Percentiles rank a stretch among this genome's conserved stretches.
These are phyloP conservation scores for Cnidoscolus chayamansa DNA, from an alignment of 441 rosid species.

Conservation along the genomic window DNA sequence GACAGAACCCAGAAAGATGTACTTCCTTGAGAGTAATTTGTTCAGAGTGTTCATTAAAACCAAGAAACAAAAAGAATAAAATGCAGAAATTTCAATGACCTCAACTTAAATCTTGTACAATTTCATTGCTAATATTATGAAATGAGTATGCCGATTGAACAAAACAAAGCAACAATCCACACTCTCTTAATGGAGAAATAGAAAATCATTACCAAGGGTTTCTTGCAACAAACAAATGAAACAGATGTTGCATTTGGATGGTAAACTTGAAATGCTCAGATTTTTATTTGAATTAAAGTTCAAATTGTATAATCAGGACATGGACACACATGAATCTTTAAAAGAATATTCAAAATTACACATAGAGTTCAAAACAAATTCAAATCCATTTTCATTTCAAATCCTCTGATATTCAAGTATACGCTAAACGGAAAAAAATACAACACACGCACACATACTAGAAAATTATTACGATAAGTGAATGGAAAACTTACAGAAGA, in stretches of 20 bases:
- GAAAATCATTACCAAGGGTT: background rate
- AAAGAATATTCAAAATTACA: background rate
- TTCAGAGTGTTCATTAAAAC: too few species aligned
- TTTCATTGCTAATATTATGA: background rate
- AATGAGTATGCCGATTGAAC: background rate
- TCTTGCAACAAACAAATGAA: background rate
- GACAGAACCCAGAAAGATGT: background rate
- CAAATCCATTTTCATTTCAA: background rate
- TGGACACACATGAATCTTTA: background rate
- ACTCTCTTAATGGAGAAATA: background rate
- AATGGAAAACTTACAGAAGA: slow-evolving; percentile 30
- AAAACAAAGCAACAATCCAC: background rate
- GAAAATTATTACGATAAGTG: background rate
- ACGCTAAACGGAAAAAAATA: background rate
- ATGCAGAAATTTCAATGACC: background rate
- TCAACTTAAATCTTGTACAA: background rate
- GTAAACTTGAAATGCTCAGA: background rate
- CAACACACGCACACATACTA: background rate
- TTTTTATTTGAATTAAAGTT: background rate
- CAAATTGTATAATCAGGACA: background rate
- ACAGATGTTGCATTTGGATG: background rate
- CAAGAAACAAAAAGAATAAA: background rate
- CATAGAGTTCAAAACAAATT: background rate
- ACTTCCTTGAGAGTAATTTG: background rate
- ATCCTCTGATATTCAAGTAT: background rate